Evolutionary conservation across 83 land plant species (phyloP).

Genomic region (Isoetes engelmannii): DNA sequence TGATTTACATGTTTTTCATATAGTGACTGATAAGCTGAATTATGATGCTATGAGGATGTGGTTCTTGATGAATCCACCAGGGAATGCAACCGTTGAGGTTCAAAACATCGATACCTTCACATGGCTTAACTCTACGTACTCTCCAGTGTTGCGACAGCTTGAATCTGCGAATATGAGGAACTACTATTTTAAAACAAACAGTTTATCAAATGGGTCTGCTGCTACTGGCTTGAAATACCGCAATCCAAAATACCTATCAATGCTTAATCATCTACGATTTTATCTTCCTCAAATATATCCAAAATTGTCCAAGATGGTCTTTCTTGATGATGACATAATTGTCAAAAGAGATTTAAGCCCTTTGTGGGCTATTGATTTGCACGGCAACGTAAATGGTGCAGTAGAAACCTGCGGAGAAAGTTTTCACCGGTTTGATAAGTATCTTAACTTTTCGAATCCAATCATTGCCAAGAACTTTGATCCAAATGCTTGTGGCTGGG

Average conservation of each 20-base stretch:
- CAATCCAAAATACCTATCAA: constrained; percentile 61
- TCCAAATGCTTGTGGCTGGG: constrained; percentile 71
- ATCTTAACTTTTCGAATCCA: constrained; percentile 70
- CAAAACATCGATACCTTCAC: constrained; percentile 60
- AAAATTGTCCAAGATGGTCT: constrained; percentile 52
- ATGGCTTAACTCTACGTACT: constrained; percentile 60
- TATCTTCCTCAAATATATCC: constrained; percentile 67
- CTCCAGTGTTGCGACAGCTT: constrained; percentile 61
- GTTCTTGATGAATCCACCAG: constrained; percentile 58
- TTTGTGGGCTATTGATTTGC: constrained; percentile 53
- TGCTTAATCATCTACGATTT: constrained; percentile 64
- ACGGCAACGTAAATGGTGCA: constrained; percentile 65
- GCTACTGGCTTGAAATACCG: constrained; percentile 36
- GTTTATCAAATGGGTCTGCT: constrained; percentile 34
- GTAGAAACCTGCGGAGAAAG: constrained; percentile 65
- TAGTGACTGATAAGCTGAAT: constrained; percentile 65
- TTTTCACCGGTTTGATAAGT: constrained; percentile 61
- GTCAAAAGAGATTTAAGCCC: constrained; percentile 57
- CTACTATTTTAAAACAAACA: constrained; percentile 46
- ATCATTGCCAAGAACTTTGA: constrained; percentile 58
- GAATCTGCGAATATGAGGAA: constrained; percentile 50
- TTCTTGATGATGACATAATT: constrained; percentile 68
- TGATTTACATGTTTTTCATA: constrained; percentile 54
- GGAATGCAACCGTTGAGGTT: constrained; percentile 51
- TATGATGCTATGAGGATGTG: constrained; percentile 79